These are phyloP conservation scores for Aphanomyces cochlioides DNA, from an alignment of 352 stramenopile species.

Conservation along the genomic window DNA sequence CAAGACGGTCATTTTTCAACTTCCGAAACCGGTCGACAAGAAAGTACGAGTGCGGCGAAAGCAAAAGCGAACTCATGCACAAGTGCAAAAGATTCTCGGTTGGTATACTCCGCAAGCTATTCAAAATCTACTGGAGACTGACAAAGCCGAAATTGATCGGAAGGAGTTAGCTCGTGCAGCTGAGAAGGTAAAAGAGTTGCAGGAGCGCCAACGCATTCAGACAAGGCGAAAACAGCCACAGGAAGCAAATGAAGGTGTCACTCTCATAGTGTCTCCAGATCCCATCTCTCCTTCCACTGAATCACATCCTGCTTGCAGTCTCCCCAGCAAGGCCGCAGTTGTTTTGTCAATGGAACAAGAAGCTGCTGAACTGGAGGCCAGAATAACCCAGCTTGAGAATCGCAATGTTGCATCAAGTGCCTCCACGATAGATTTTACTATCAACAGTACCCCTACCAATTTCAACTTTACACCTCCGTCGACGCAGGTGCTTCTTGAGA, in stretches of 20 bases:
- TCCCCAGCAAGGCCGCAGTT: not conserved
- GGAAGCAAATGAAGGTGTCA: constrained; percentile 12
- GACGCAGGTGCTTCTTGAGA: not conserved
- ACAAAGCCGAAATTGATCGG: constrained; percentile 5
- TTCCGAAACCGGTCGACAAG: not conserved
- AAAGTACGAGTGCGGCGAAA: not conserved
- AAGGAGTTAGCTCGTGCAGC: not conserved
- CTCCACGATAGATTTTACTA: constrained; percentile 19
- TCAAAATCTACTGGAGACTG: not conserved
- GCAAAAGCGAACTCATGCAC: constrained; percentile 5
- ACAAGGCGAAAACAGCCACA: not conserved
- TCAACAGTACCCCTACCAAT: constrained; percentile 6
- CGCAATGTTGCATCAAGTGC: constrained; percentile 13
- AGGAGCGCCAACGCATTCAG: constrained; percentile 3
- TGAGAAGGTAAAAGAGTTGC: not conserved
- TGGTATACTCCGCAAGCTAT: constrained; percentile 10
- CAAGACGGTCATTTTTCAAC: constrained; percentile 9
- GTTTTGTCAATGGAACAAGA: not conserved
- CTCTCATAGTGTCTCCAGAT: not conserved
- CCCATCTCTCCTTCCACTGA: not conserved
- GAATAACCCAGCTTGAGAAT: not conserved
- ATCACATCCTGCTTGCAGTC: not conserved
- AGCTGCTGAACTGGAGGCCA: not conserved
- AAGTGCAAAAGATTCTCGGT: constrained; percentile 24
- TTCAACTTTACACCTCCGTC: constrained; percentile 23